These are phyloP conservation scores for Psidium guajava DNA, from an alignment of 345 rosid genomes.

Conservation along the genomic window DNA sequence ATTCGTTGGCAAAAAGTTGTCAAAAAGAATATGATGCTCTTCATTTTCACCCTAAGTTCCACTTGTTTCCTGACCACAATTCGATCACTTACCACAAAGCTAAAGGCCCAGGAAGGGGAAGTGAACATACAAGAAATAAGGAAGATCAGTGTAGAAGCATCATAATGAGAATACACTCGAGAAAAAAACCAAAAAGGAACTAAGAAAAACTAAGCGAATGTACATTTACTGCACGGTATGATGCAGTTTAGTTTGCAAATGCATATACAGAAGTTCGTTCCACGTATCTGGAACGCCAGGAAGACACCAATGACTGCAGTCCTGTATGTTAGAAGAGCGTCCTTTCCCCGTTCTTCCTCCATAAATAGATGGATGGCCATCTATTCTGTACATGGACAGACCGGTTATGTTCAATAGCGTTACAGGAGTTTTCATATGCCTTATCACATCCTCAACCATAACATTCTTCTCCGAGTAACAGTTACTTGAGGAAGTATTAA, in stretches of 20 bases:
- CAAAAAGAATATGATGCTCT: not conserved
- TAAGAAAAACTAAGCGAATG: not conserved
- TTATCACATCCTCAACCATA: conserved; percentile 41
- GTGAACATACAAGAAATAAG: not conserved
- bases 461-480: conserved; percentile 31
- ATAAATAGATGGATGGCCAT: conserved; percentile 65
- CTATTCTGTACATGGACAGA: conserved; percentile 52
- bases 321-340: conserved; percentile 34
- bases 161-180: not conserved
- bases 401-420: conserved; percentile 49
- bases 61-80: not conserved
- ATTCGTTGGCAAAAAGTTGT: not conserved
- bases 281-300: conserved; percentile 90
- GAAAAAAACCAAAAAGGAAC: not conserved
- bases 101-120: not conserved
- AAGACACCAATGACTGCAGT: conserved; percentile 99
- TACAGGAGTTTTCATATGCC: conserved; percentile 64
- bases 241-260: not conserved
- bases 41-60: not conserved
- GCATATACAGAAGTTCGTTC: conserved; percentile 61
- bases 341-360: conserved; percentile 39
- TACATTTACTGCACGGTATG: not conserved
- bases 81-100: not conserved
- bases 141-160: not conserved
- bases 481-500: conserved; percentile 21